A percentile compares a stretch with the other conserved stretches of the same genome.
phyloP scores from a whole-genome alignment of 2,329 filamentous ascomycete species.

The Penicillium sclerotiorum region DNA sequence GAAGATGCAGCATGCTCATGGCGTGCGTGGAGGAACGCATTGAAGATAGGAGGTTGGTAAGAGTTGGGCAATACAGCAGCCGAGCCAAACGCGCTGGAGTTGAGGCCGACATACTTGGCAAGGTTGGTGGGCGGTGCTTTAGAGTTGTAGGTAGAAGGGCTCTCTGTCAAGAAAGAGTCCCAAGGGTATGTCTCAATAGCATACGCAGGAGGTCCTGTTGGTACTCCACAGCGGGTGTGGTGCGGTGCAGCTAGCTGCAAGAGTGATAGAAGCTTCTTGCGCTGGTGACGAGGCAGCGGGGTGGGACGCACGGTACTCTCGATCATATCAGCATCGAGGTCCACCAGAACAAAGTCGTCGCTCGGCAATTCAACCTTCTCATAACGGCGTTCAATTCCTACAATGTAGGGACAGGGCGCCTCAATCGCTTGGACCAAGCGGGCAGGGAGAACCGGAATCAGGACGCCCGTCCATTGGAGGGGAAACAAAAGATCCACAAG shows the following conservation, averaged over 20 bases:
- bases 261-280: slow-evolving; percentile 84
- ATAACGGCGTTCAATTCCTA: slow-evolving; percentile 91
- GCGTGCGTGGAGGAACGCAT: slow-evolving; percentile 81
- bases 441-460: slow-evolving; percentile 88
- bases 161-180: slow-evolving; percentile 87
- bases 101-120: slow-evolving; percentile 84
- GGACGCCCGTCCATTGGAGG: slow-evolving; percentile 88
- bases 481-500: slow-evolving; percentile 84
- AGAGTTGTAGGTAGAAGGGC: slow-evolving; percentile 75
- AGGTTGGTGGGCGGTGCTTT: slow-evolving; percentile 71
- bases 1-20: slow-evolving; percentile 60
- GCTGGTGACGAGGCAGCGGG: slow-evolving; percentile 81
- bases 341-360: slow-evolving; percentile 93
- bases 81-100: slow-evolving; percentile 78
- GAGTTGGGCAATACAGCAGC: slow-evolving; percentile 59
- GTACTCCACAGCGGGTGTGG: slow-evolving; percentile 81
- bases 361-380: slow-evolving; percentile 68
- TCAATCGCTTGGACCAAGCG: slow-evolving; percentile 87
- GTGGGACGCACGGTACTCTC: slow-evolving; percentile 79
- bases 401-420: slow-evolving; percentile 94
- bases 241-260: slow-evolving; percentile 89
- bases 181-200: slow-evolving; percentile 90
- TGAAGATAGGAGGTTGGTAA: slow-evolving; percentile 73
- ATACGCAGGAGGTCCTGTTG: slow-evolving; percentile 86
- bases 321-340: slow-evolving; percentile 87